Evolutionary conservation across 202 grass and related monocot species (phyloP).

Genomic region (Dendrocalamus latiflorus): DNA sequence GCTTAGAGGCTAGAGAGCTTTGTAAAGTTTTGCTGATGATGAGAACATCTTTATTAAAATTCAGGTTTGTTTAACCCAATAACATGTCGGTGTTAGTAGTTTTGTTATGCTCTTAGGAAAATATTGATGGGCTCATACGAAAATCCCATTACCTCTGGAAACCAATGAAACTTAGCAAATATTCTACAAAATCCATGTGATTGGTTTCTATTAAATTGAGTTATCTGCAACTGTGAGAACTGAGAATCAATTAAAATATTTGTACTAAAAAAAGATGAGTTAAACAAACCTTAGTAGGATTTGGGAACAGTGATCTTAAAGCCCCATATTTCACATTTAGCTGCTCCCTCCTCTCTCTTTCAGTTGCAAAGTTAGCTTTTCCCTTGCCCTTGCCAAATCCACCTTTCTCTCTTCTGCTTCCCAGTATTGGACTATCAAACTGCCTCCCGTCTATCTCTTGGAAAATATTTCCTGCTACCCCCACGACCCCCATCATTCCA

Average conservation of each 20-base stretch:
- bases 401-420: conserved; percentile 41
- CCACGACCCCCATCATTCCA: conserved; percentile 38
- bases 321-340: conserved; percentile 87
- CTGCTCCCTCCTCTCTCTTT: conserved; percentile 91
- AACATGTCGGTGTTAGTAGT: background rate
- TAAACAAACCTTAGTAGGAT: conserved; percentile 71
- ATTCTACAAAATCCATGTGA: conserved; percentile 2
- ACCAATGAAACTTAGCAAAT: background rate
- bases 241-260: background rate
- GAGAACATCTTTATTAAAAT: background rate
- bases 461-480: conserved; percentile 47
- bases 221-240: background rate
- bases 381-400: conserved; percentile 55
- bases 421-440: conserved; percentile 36
- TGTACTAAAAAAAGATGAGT: conserved; percentile 4
- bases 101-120: background rate
- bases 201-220: background rate
- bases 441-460: conserved; percentile 61
- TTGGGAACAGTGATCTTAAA: conserved; percentile 69
- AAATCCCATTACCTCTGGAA: background rate
- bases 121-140: background rate
- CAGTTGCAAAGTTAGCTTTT: conserved; percentile 82
- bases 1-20: too few relatives aligned
- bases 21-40: too few relatives aligned
- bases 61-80: background rate